phyloP scores from a whole-genome alignment of 345 rosid species.

The Eucalyptus guilfoylei region DNA sequence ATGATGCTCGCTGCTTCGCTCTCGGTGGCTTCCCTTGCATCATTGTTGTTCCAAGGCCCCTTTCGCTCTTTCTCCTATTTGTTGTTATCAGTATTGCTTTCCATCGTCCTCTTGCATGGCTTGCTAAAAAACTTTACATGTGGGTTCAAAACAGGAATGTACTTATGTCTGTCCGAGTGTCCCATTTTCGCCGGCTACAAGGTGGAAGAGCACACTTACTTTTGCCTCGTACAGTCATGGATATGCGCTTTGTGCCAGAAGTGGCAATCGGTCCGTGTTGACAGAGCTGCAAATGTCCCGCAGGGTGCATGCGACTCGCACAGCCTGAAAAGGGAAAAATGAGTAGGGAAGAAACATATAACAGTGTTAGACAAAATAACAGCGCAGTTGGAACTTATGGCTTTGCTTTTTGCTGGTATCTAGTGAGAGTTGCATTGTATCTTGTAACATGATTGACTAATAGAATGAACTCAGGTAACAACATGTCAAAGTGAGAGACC shows the following conservation, averaged over 20 bases:
- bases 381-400: neutral
- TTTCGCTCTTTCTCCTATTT: accelerated
- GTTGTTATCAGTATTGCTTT: too few species aligned
- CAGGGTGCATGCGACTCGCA: accelerated
- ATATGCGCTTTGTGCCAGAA: neutral
- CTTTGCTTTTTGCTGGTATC: neutral
- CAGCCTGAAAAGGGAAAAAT: neutral
- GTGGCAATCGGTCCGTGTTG: neutral
- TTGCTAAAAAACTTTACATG: neutral
- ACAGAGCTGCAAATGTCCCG: neutral
- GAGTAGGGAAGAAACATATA: neutral
- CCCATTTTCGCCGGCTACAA: neutral
- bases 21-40: neutral
- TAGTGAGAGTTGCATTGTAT: neutral
- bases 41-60: neutral
- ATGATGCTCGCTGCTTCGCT: neutral
- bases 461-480: too few species aligned
- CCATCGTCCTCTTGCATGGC: neutral
- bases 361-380: neutral
- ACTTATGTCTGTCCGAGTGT: neutral
- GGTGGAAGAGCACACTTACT: neutral
- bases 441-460: too few species aligned
- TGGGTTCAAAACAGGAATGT: neutral
- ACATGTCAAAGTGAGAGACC: too few species aligned
- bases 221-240: neutral